A percentile compares a stretch with the other conserved stretches of the same genome.
phyloP scores from a whole-genome alignment of 2,329 filamentous ascomycete genomes.

The Talaromyces rugulosus region DNA sequence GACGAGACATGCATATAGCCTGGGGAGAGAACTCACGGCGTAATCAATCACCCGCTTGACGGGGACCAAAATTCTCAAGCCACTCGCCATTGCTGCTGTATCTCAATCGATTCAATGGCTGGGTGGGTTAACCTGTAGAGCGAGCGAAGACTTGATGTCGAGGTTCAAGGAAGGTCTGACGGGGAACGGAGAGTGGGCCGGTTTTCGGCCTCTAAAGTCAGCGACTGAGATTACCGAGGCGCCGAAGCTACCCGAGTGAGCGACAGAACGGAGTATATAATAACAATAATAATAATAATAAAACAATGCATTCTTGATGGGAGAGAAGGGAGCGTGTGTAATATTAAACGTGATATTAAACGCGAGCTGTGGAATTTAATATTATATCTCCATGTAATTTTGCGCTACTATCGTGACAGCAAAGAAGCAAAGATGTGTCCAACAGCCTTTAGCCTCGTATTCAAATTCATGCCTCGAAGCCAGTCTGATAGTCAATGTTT shows the following conservation, averaged over 20 bases:
- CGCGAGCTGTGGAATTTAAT: not conserved
- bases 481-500: not conserved
- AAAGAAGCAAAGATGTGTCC: not conserved
- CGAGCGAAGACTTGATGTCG: not conserved
- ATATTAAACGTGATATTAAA: not conserved
- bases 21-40: conserved; percentile 54
- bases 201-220: not conserved
- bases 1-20: not conserved
- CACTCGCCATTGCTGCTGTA: conserved; percentile 39
- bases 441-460: not conserved
- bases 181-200: not conserved
- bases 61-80: conserved; percentile 70
- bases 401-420: not conserved
- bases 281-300: not conserved
- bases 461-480: not conserved
- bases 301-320: not conserved
- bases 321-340: not conserved
- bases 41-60: conserved; percentile 85
- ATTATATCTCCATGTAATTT: not conserved
- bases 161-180: not conserved
- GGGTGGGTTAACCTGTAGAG: not conserved
- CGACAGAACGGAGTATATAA: no score
- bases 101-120: not conserved
- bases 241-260: conserved; percentile 4
- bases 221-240: conserved; percentile 3